Evolutionary conservation across 371 early-diverging fungal species (phyloP).

Genomic region (Rhizopus delemar): DNA sequence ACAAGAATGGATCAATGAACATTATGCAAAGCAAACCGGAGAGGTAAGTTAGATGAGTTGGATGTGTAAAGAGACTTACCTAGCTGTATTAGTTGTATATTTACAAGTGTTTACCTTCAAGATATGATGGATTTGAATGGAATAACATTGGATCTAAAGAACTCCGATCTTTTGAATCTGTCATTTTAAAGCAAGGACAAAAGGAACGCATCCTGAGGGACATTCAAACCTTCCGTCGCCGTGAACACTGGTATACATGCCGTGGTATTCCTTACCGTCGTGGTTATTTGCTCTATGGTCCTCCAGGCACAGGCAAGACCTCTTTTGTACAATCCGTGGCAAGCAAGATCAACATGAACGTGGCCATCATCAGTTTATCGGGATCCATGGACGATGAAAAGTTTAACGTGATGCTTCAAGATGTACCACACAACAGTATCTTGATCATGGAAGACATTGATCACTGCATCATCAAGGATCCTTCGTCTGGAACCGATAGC

Average conservation of each 20-base stretch:
- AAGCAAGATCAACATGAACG: slow-evolving; percentile 43
- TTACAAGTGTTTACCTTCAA: slow-evolving; percentile 28
- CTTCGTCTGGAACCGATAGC: slow-evolving; percentile 7
- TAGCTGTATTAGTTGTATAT: slow-evolving; percentile 23
- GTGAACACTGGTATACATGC: slow-evolving; percentile 75
- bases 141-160: slow-evolving; percentile 27
- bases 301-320: slow-evolving; percentile 75
- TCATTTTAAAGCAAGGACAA: slow-evolving; percentile 41
- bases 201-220: slow-evolving; percentile 42
- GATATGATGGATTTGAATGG: slow-evolving; percentile 34
- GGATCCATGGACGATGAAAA: slow-evolving; percentile 37
- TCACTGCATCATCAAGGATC: slow-evolving; percentile 40
- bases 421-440: slow-evolving; percentile 37
- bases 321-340: slow-evolving; percentile 66
- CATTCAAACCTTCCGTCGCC: slow-evolving; percentile 36
- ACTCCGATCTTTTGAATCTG: slow-evolving; percentile 35
- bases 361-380: slow-evolving; percentile 42
- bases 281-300: slow-evolving; percentile 75
- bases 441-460: slow-evolving; percentile 55
- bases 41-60: slow-evolving; percentile 14
- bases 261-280: slow-evolving; percentile 93
- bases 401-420: slow-evolving; percentile 29
- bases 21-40: slow-evolving; percentile 31
- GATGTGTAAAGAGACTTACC: too few relatives aligned
- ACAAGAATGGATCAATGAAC: slow-evolving; percentile 44